Evolutionary conservation across 208 protist species (phyloP).

Genomic region (Angomonas ambiguus): DNA sequence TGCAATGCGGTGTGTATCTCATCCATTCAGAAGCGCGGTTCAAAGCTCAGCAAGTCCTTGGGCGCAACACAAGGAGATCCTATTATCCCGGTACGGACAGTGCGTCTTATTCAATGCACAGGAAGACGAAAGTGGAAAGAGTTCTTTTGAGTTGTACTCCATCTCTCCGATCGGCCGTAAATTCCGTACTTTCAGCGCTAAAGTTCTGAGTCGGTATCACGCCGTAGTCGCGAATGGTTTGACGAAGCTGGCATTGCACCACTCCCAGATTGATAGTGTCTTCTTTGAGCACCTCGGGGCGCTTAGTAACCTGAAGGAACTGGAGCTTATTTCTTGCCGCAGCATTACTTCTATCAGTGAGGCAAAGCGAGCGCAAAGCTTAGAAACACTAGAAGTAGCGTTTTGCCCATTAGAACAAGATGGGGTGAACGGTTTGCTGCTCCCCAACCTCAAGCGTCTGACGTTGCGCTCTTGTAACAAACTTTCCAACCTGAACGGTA

Average conservation of each 20-base stretch:
- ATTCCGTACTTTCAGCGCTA: constrained; percentile 63
- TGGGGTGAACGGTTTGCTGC: constrained; percentile 46
- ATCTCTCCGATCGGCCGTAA: constrained; percentile 76
- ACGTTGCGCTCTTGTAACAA: constrained; percentile 63
- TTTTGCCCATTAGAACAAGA: constrained; percentile 70
- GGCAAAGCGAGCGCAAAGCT: constrained; percentile 35
- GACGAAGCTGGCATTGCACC: constrained; percentile 60
- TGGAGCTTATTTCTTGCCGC: constrained; percentile 76
- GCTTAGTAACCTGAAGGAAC: constrained; percentile 43
- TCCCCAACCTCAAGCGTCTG: constrained; percentile 52
- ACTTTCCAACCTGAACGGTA: constrained; percentile 62
- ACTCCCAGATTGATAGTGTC: constrained; percentile 55
- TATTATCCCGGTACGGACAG: constrained; percentile 76
- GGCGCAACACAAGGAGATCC: constrained; percentile 60
- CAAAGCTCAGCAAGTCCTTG: constrained; percentile 63
- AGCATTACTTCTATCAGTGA: constrained; percentile 52
- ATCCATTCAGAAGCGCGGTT: constrained; percentile 69
- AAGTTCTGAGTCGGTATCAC: constrained; percentile 60
- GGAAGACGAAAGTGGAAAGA: constrained; percentile 55
- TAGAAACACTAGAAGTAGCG: constrained; percentile 56
- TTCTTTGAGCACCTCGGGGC: constrained; percentile 62
- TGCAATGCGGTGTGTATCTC: constrained; percentile 72
- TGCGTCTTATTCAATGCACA: constrained; percentile 79
- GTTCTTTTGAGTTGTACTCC: constrained; percentile 57
- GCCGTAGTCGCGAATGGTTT: constrained; percentile 64